phyloP scores from a whole-genome alignment of 225 moss, liverwort and hornwort genomes.

The Marchantia polymorpha region DNA sequence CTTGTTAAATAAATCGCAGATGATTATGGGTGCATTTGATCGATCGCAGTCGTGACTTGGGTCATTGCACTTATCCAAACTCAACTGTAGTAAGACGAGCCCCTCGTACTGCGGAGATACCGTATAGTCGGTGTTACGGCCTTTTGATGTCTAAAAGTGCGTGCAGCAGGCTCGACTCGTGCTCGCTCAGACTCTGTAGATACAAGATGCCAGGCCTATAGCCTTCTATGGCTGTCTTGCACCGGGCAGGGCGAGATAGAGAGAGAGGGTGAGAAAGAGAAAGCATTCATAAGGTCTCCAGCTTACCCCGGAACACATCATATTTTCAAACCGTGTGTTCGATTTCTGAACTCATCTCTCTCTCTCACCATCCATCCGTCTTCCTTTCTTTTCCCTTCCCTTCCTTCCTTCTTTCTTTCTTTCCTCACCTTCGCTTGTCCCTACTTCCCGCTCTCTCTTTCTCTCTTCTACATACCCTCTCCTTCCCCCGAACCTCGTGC shows the following conservation, averaged over 20 bases:
- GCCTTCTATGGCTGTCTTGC: background rate
- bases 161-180: constrained; percentile 5
- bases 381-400: too few species aligned
- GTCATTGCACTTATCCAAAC: too few species aligned
- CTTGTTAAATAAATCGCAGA: too few species aligned
- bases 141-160: background rate
- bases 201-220: background rate
- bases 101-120: background rate
- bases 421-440: too few species aligned
- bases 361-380: background rate
- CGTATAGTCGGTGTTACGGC: background rate
- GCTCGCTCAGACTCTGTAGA: background rate
- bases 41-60: too few species aligned
- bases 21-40: too few species aligned
- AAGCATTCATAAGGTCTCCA: background rate
- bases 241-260: background rate
- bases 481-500: background rate
- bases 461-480: too few species aligned
- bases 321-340: background rate
- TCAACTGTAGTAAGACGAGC: too few species aligned
- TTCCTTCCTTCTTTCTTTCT: too few species aligned
- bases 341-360: background rate
- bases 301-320: background rate
- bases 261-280: background rate
- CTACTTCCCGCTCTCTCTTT: too few species aligned